These are phyloP conservation scores for Cryptosporidium baileyi DNA, from an alignment of 169 alveolate genomes.

Conservation along the genomic window DNA sequence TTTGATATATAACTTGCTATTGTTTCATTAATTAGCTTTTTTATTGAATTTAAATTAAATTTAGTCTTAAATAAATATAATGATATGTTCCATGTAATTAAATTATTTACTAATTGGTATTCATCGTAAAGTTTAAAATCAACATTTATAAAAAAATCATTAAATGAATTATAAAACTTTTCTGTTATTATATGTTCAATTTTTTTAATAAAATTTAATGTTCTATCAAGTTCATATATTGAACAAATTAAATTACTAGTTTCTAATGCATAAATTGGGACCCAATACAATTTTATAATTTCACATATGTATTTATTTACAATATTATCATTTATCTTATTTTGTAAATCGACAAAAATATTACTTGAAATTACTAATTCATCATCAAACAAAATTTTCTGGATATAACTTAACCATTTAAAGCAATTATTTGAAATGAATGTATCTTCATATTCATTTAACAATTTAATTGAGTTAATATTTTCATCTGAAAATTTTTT, in stretches of 20 bases:
- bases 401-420: not conserved
- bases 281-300: constrained; percentile 14
- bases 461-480: not conserved
- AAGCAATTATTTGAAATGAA: not conserved
- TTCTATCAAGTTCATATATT: not conserved
- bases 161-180: not conserved
- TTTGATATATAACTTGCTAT: not conserved
- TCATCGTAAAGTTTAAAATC: not conserved
- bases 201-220: not conserved
- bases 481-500: not conserved
- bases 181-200: not conserved
- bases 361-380: no score
- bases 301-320: constrained; percentile 23
- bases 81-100: constrained; percentile 11
- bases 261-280: constrained; percentile 14
- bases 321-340: not conserved
- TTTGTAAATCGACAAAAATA: not conserved
- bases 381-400: not conserved
- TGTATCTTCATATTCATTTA: not conserved
- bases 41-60: not conserved
- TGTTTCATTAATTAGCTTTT: not conserved
- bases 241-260: constrained; percentile 12
- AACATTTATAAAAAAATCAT: no score
- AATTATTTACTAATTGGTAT: not conserved
- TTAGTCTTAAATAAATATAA: not conserved